phyloP scores from a whole-genome alignment of 2,329 filamentous ascomycete genomes.

The Lecanicillium sp. region DNA sequence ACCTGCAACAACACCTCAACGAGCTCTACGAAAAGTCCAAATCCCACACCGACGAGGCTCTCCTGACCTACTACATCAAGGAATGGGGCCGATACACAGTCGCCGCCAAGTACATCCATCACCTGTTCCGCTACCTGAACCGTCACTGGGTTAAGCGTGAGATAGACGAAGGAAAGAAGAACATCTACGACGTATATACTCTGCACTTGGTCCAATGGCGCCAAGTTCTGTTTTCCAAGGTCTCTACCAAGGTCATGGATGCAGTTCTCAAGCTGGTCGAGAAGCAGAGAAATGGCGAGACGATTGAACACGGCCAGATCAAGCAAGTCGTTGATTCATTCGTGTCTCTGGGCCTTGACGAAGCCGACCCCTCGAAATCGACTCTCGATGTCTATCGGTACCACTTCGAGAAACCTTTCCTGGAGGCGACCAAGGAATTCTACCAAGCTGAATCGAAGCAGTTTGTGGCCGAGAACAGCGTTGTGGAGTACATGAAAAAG shows the following conservation, averaged over 20 bases:
- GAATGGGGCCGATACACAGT: conserved; percentile 96
- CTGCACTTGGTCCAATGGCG: conserved; percentile 95
- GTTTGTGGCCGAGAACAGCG: conserved; percentile 93
- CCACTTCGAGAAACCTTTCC: conserved; percentile 90
- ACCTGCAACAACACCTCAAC: conserved; percentile 73
- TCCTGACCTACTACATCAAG: conserved; percentile 88
- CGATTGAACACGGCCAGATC: conserved; percentile 94
- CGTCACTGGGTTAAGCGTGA: conserved; percentile 98
- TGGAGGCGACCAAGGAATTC: conserved; percentile 75
- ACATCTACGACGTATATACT: conserved; percentile 96
- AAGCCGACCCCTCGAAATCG: conserved; percentile 85
- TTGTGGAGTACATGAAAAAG: conserved; percentile 99
- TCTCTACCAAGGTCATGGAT: conserved; percentile 86
- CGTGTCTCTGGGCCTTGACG: conserved; percentile 88
- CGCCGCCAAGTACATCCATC: conserved; percentile 94
- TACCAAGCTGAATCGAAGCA: conserved; percentile 89
- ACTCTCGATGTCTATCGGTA: conserved; percentile 91
- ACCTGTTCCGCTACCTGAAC: conserved; percentile 93
- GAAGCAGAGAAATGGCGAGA: conserved; percentile 95
- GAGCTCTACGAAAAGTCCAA: conserved; percentile 66
- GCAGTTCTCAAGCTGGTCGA: conserved; percentile 92
- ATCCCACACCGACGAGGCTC: conserved; percentile 79
- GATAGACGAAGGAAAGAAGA: conserved; percentile 98
- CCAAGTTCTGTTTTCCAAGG: conserved; percentile 77
- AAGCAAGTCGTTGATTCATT: conserved; percentile 97